phyloP scores from a whole-genome alignment of 768 basidiomycete genomes.

The Leucosporidium yakuticum region DNA sequence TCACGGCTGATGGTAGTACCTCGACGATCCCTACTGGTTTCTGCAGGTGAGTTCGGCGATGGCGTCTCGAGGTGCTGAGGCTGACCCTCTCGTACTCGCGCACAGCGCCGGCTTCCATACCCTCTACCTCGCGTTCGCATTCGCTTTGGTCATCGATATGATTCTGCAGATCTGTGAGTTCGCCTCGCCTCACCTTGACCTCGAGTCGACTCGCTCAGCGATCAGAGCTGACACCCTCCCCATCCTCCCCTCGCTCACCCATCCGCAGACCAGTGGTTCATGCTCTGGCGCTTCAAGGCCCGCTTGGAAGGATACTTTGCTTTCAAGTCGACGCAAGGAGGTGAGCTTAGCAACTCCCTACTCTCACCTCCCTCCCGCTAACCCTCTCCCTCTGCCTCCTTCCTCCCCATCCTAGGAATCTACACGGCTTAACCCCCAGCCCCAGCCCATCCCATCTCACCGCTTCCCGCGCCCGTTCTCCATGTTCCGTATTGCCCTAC shows the following conservation, averaged over 20 bases:
- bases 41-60: constrained; percentile 15
- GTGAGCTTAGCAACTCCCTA: too few species aligned
- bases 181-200: constrained; percentile 1
- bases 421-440: not conserved
- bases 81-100: too few species aligned
- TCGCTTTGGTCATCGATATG: constrained; percentile 18
- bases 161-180: constrained; percentile 18
- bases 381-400: not conserved
- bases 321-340: not conserved
- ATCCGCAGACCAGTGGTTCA: constrained; percentile 7
- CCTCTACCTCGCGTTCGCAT: constrained; percentile 28
- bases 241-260: not conserved
- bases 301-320: constrained; percentile 10
- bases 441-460: too few species aligned
- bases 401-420: not conserved
- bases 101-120: constrained; percentile 21
- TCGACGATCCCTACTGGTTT: constrained; percentile 12
- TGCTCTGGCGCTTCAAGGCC: constrained; percentile 27
- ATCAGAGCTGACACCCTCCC: not conserved
- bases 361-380: not conserved
- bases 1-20: not conserved
- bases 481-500: too few species aligned
- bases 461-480: too few species aligned
- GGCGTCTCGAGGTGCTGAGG: too few species aligned
- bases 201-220: too few species aligned